phyloP scores from a whole-genome alignment of 1,139 yeast genomes.

The Yamadazyma sp. region DNA sequence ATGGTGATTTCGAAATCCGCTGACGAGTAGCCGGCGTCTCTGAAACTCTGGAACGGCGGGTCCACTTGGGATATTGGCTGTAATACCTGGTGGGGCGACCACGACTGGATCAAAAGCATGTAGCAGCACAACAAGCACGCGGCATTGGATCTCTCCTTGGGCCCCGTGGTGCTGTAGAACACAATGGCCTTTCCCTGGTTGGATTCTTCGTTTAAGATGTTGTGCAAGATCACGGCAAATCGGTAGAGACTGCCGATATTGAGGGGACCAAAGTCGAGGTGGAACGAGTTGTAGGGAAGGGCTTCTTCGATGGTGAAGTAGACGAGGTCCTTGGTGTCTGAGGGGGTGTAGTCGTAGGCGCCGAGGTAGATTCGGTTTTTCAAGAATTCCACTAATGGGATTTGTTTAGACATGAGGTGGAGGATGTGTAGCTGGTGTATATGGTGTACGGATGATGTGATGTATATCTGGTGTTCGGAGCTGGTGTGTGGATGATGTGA shows the following conservation, averaged over 20 bases:
- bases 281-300: conserved; percentile 88
- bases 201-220: conserved; percentile 78
- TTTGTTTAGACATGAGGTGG: conserved; percentile 12
- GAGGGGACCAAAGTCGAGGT: conserved; percentile 93
- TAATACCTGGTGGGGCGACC: conserved; percentile 97
- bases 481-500: too few relatives aligned
- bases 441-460: too few relatives aligned
- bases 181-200: conserved; percentile 90
- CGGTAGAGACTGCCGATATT: conserved; percentile 91
- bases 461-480: too few relatives aligned
- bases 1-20: conserved; percentile 93
- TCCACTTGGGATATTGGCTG: conserved; percentile 92
- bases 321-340: conserved; percentile 71
- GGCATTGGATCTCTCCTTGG: conserved; percentile 86
- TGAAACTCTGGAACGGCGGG: conserved; percentile 90
- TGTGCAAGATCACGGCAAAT: conserved; percentile 92
- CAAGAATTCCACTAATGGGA: conserved; percentile 47
- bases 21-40: conserved; percentile 96
- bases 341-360: conserved; percentile 79
- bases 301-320: conserved; percentile 92
- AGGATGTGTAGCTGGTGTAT: too few relatives aligned
- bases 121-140: conserved; percentile 93
- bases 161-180: conserved; percentile 78
- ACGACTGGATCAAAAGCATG: conserved; percentile 90
- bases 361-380: conserved; percentile 82